Evolutionary conservation across 2,329 filamentous ascomycete species (phyloP), one percentile per base, ranked within the genome.

Genomic region (Bipolaris sorokiniana): DNA sequence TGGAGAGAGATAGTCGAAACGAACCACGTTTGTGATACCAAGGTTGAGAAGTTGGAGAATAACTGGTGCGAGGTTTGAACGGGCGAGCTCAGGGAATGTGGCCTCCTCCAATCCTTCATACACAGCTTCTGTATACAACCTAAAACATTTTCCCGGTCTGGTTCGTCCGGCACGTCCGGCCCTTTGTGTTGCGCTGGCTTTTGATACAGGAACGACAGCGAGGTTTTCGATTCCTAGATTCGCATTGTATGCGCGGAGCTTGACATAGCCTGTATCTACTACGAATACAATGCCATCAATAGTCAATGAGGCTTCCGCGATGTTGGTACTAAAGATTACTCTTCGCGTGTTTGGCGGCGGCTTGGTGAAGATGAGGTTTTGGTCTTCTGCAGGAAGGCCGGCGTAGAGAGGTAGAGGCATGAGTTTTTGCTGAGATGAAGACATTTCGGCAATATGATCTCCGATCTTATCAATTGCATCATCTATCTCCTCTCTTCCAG

Each of bases 271-370:
- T 51, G 86, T 88, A 75, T 99, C 95, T 48, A 98, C 81, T 5
- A 99, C 94, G 70, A 91, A 96, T 52, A 92, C 88, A 58, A 98
- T 93, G 2, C 92, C 92, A 51, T 95, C 89, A 54, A 98, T 15
- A 90, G 95, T 98, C 41, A 99, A 90, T 1, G 92, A 97, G 4
- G 95, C 94, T 80, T 99, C 95, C 11, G 95, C 92, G 63, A 98
- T 97, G 73, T 98, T 98, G 56, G 95, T 98, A 3, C 91, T 90
- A 64, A 97, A 88, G 34, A 99, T 90, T 37, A 97, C 90, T 73
- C 98, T 98, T 40, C 95, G 86, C 1, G 88, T 93, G 57, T 93
- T 89, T 59, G 91, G 88, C 0, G 91, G 87, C 1, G 92, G 81
- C 51, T 90, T 87, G 67, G 97, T 92, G 72, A 98, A 98, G 38